Percentiles rank a stretch among this genome's conserved stretches.
phyloP scores from a whole-genome alignment of 208 protist genomes.

The Leishmania martiniquensis region DNA sequence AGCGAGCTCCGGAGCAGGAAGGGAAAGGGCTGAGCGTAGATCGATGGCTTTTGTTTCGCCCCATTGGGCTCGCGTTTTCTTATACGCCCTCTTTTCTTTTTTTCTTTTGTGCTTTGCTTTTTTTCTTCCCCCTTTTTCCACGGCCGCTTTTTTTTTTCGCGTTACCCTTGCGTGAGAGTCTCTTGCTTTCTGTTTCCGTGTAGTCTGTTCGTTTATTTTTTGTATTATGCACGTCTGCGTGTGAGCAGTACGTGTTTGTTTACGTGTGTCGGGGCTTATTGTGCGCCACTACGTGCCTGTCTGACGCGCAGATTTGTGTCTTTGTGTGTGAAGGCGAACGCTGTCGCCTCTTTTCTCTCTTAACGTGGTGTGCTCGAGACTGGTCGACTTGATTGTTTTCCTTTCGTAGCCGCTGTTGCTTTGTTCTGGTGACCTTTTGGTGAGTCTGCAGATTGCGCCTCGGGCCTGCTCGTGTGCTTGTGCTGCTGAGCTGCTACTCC shows the following conservation, averaged over 20 bases:
- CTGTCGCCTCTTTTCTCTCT: not conserved
- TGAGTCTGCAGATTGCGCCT: not conserved
- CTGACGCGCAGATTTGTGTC: not conserved
- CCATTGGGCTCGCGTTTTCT: too few relatives aligned
- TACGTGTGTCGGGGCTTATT: not conserved
- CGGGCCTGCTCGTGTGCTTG: not conserved
- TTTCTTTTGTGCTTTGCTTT: not conserved
- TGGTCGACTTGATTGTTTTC: not conserved
- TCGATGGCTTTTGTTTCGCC: not conserved
- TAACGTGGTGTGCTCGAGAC: not conserved
- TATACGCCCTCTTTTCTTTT: not conserved
- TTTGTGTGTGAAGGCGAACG: not conserved
- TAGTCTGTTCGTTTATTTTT: not conserved
- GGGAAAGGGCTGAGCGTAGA: not conserved
- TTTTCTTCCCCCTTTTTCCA: too few relatives aligned
- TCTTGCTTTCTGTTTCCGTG: not conserved
- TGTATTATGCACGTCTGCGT: not conserved
- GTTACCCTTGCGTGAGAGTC: not conserved
- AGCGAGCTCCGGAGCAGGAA: not conserved
- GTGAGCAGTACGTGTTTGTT: not conserved
- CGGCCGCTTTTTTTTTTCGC: not conserved
- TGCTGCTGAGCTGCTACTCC: not conserved
- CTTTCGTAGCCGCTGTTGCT: not conserved
- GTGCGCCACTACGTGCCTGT: not conserved
- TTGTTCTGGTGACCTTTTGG: not conserved